Evolutionary conservation across 2,329 filamentous ascomycete species (phyloP).

Genomic region (Thelonectria blattea): DNA sequence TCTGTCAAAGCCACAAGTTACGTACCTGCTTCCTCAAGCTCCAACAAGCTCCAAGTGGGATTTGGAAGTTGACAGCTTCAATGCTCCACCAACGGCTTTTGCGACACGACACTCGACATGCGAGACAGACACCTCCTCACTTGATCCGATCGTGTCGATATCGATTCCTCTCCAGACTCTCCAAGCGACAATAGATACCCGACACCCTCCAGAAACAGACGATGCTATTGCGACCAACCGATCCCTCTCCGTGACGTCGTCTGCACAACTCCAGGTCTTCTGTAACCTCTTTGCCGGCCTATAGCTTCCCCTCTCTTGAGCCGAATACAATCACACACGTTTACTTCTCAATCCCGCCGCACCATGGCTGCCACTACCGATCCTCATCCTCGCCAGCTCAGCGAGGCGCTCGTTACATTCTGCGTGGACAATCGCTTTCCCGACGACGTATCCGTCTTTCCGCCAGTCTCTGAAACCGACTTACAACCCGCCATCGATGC

Average conservation of each 20-base stretch:
- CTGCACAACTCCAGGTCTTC: background rate
- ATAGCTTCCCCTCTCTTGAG: background rate
- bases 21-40: conserved; percentile 7
- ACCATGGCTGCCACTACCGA: conserved; percentile 43
- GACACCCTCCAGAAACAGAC: background rate
- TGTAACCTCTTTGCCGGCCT: background rate
- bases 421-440: conserved; percentile 50
- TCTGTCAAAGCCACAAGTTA: conserved; percentile 1
- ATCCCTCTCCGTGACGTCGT: conserved; percentile 15
- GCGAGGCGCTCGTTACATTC: conserved; percentile 50
- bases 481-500: conserved; percentile 49
- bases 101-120: background rate
- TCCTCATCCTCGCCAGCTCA: conserved; percentile 39
- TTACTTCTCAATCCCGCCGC: background rate
- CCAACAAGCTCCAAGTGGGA: conserved; percentile 27
- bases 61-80: conserved; percentile 34
- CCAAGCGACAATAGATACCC: background rate
- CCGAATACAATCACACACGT: background rate
- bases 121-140: background rate
- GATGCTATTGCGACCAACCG: conserved; percentile 5
- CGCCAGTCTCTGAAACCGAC: conserved; percentile 46
- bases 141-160: background rate
- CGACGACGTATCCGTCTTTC: conserved; percentile 46
- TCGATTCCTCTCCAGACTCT: background rate
- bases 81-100: conserved; percentile 28